Conservation (phyloP, 257 asterid genomes). For the Coffea canephora region DNA sequence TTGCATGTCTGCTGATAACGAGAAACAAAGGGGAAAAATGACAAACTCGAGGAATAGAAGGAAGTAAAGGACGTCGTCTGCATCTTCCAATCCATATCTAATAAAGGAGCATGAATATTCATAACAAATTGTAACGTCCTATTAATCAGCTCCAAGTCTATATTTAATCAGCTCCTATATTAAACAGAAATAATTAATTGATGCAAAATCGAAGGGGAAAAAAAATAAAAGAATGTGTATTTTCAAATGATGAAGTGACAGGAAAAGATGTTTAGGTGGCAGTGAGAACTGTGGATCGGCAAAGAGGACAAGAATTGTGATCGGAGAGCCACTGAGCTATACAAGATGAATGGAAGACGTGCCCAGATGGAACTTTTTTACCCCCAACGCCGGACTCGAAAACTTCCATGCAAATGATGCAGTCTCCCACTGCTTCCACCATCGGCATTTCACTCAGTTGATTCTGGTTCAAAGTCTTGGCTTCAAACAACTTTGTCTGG, state of each 20-base stretch:
- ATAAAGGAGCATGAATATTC: too few species aligned
- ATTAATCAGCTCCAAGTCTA: background rate
- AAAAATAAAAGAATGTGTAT: too few species aligned
- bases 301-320: slow-evolving; percentile 24
- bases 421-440: slow-evolving; percentile 16
- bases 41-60: too few species aligned
- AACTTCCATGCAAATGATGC: slow-evolving; percentile 12
- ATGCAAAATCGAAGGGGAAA: too few species aligned
- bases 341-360: slow-evolving; percentile 15
- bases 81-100: too few species aligned
- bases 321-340: slow-evolving; percentile 17
- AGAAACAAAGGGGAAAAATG: too few species aligned
- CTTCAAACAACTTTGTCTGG: background rate
- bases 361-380: slow-evolving; percentile 21
- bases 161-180: too few species aligned
- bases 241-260: too few species aligned
- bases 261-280: background rate
- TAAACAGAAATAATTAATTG: too few species aligned
- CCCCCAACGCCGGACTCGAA: slow-evolving; percentile 4
- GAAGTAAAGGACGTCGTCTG: too few species aligned
- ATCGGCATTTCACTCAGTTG: slow-evolving; percentile 15
- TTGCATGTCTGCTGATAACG: too few species aligned
- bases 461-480: background rate
- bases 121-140: too few species aligned
- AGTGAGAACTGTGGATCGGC: slow-evolving; percentile 11